Evolutionary conservation across 2,329 filamentous ascomycete species (phyloP).

Genomic region (Knufia petricola): DNA sequence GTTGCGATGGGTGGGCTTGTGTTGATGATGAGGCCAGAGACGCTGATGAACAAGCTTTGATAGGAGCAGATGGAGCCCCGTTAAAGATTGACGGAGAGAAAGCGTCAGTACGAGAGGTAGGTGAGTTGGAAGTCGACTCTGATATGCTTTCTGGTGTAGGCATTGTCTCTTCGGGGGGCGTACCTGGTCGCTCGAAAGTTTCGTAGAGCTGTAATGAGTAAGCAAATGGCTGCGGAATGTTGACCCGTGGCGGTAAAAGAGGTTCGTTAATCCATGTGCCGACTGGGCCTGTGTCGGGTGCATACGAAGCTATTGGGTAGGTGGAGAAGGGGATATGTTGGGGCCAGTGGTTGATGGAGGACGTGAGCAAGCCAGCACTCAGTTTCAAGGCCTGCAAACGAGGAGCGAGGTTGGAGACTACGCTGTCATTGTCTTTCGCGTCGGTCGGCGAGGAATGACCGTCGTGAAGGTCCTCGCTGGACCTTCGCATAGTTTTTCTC

Average conservation of each 20-base stretch:
- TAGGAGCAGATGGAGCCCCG: neutral
- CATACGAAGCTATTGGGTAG: neutral
- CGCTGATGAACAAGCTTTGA: neutral
- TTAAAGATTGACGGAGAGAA: neutral
- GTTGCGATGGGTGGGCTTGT: neutral
- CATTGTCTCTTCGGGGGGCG: neutral
- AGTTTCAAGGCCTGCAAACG: neutral
- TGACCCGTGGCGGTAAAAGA: neutral
- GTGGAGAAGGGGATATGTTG: conserved; percentile 2
- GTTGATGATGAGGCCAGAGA: neutral
- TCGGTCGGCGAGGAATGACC: neutral
- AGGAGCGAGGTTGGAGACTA: neutral
- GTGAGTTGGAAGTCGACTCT: neutral
- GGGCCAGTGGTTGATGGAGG: neutral
- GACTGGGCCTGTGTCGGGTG: neutral
- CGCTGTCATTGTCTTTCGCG: neutral
- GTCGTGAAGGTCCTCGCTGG: neutral
- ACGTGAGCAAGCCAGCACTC: no score
- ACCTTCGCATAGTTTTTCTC: neutral
- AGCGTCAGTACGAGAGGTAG: neutral
- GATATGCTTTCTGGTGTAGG: neutral
- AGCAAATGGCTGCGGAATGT: neutral
- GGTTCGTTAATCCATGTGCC: neutral
- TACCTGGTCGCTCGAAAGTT: neutral
- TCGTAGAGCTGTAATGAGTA: conserved; percentile 10